Evolutionary conservation across 805 yeast species (phyloP), one percentile per base, ranked within the genome.

Genomic region (Starmerella vaccinii): DNA sequence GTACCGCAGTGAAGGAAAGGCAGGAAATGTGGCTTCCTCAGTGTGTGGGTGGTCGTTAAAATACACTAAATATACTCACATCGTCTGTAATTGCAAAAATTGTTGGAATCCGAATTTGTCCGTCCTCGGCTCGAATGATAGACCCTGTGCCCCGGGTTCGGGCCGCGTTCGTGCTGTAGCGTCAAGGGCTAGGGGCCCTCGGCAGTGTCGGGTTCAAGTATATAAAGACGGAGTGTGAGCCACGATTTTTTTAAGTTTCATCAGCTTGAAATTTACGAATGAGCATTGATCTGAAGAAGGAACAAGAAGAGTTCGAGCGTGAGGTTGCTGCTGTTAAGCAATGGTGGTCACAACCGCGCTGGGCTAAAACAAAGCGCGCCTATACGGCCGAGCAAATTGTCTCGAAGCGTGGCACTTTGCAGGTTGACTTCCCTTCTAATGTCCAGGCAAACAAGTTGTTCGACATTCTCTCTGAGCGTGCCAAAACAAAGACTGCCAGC

Each of bases 331-430:
- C 79, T 35, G 80, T 90, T 63, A 78, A 82, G 57, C 64, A 78
- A 63, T 90, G 97, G 97, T 90, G 97, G 97, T 63, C 84, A 8
- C 77, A 82, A 65, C 94, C 96, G 56, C 84, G 97, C 67, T 90
- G 96, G 96, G 71, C 68, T 51, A 77, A 81, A 61, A 84, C 95
- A 60, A 86, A 82, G 71, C 81, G 98, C 65, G 82, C 82, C 64
- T 90, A 90, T 72, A 67, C 85, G 40, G 83, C 97, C 30, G 86
- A 81, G 65, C 95, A 87, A 61, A 86, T 90, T 64, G 97, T 90
- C 39, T 72, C 76, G 59, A 86, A 89, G 77, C 83, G 97, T 67
- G 89, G 95, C 45, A 74, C 87, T 30, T 62, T 89, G 55, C 80
- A 81, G 57, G 75, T 77, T 51, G 76, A 80, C 45, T 85, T 83